Percentiles rank a stretch among this genome's conserved stretches.
Evolutionary conservation across 2,329 filamentous ascomycete species (phyloP).

Genomic region (Gyromitra esculenta): DNA sequence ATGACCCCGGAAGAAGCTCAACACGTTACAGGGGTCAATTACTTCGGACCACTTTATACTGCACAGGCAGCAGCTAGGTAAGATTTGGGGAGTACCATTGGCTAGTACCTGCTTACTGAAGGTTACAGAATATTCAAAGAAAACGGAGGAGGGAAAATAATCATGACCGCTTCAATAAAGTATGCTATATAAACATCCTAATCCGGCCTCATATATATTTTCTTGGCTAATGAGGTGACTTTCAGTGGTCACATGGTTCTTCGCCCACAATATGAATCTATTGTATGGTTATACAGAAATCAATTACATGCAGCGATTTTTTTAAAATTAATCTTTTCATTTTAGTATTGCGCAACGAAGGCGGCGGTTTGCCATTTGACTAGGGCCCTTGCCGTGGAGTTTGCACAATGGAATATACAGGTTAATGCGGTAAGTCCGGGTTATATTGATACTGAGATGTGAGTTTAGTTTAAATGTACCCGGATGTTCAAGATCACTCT

Average conservation of each 20-base stretch:
- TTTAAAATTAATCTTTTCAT: constrained; percentile 2
- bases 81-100: background rate
- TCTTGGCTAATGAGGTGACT: constrained; percentile 35
- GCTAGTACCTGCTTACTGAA: constrained; percentile 14
- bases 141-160: constrained; percentile 60
- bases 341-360: constrained; percentile 59
- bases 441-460: constrained; percentile 61
- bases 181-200: constrained; percentile 17
- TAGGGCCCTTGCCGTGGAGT: constrained; percentile 59
- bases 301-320: background rate
- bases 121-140: constrained; percentile 59
- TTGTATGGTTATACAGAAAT: constrained; percentile 46
- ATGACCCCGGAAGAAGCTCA: constrained; percentile 59
- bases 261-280: constrained; percentile 59
- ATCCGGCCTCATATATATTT: background rate
- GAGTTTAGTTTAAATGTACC: constrained; percentile 40
- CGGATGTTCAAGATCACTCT: constrained; percentile 12
- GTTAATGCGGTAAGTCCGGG: constrained; percentile 60
- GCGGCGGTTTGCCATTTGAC: constrained; percentile 59
- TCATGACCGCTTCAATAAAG: constrained; percentile 60
- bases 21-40: constrained; percentile 58
- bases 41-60: constrained; percentile 60
- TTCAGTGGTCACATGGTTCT: constrained; percentile 54
- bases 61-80: constrained; percentile 59
- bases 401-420: constrained; percentile 58